Percentiles rank a stretch among this genome's conserved stretches.
Evolutionary conservation across 208 protist species (phyloP).

Genomic region (Trypanosoma cruzi): DNA sequence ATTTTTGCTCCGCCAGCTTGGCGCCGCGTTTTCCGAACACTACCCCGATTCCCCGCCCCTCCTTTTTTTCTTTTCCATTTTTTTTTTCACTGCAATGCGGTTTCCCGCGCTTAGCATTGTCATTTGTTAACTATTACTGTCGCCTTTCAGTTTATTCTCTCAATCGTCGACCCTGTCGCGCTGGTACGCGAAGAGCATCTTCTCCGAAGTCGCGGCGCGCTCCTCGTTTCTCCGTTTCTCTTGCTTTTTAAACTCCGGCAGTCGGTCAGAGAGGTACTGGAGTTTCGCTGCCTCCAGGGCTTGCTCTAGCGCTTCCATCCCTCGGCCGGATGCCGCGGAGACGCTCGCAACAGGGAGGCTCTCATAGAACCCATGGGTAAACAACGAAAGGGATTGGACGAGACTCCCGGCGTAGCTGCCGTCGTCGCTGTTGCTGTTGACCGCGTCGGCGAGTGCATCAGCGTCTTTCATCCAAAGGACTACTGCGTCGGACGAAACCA

Average conservation of each 20-base stretch:
- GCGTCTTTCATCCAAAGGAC: constrained; percentile 96
- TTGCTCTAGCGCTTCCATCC: constrained; percentile 90
- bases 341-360: constrained; percentile 89
- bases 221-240: constrained; percentile 12
- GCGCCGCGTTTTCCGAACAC: no score
- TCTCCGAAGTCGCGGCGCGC: constrained; percentile 8
- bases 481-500: constrained; percentile 83
- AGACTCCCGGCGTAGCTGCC: constrained; percentile 91
- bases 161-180: constrained; percentile 10
- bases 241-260: constrained; percentile 6
- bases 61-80: no score
- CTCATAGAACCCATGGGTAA: constrained; percentile 98
- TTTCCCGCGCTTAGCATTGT: no score
- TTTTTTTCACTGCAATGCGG: no score
- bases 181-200: constrained; percentile 8
- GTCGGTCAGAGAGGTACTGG: constrained; percentile 71
- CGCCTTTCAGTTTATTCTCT: neutral
- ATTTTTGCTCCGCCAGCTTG: no score
- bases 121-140: no score
- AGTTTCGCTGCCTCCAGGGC: constrained; percentile 65
- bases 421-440: constrained; percentile 62
- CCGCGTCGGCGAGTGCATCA: constrained; percentile 83
- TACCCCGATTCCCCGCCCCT: no score
- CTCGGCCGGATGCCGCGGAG: constrained; percentile 92
- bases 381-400: constrained; percentile 94